Evolutionary conservation across 2,329 filamentous ascomycete genomes (phyloP).

Genomic region (Coniochaeta sp.): DNA sequence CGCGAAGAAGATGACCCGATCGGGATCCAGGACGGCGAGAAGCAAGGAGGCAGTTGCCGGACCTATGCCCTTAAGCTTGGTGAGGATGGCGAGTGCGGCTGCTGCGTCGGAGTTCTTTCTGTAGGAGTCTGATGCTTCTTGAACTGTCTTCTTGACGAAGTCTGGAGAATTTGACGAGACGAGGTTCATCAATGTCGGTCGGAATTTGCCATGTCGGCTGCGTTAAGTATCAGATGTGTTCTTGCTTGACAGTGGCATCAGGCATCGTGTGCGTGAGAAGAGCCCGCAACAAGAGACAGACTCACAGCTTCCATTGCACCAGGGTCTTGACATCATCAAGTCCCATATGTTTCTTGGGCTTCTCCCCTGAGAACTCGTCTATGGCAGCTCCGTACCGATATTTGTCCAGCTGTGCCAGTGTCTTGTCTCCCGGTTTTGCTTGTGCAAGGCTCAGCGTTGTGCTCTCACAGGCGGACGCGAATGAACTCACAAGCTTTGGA

Average conservation of each 20-base stretch:
- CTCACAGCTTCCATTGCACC: conserved; percentile 67
- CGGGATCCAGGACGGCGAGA: conserved; percentile 56
- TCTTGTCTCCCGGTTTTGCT: conserved; percentile 43
- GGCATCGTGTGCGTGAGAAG: neutral
- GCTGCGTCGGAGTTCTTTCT: conserved; percentile 24
- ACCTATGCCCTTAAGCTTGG: conserved; percentile 64
- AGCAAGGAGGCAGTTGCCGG: conserved; percentile 74
- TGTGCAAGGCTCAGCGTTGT: conserved; percentile 6
- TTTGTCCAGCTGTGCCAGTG: conserved; percentile 50
- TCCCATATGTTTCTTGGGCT: conserved; percentile 33
- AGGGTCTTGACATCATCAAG: conserved; percentile 53
- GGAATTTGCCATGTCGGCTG: conserved; percentile 55
- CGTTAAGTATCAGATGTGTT: conserved; percentile 3
- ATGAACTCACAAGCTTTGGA: conserved; percentile 34
- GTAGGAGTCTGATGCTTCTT: conserved; percentile 42
- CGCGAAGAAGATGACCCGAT: conserved; percentile 64
- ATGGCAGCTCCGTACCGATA: conserved; percentile 52
- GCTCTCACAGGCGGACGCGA: neutral
- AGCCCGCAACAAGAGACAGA: conserved; percentile 6
- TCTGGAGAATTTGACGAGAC: conserved; percentile 53
- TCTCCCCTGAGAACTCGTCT: conserved; percentile 30
- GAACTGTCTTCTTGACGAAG: conserved; percentile 46
- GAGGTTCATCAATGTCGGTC: conserved; percentile 53
- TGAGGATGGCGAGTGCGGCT: conserved; percentile 45
- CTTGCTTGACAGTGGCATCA: neutral